Evolutionary conservation across 495 filamentous ascomycete species (phyloP).

Genomic region (Talaromyces borbonicus): DNA sequence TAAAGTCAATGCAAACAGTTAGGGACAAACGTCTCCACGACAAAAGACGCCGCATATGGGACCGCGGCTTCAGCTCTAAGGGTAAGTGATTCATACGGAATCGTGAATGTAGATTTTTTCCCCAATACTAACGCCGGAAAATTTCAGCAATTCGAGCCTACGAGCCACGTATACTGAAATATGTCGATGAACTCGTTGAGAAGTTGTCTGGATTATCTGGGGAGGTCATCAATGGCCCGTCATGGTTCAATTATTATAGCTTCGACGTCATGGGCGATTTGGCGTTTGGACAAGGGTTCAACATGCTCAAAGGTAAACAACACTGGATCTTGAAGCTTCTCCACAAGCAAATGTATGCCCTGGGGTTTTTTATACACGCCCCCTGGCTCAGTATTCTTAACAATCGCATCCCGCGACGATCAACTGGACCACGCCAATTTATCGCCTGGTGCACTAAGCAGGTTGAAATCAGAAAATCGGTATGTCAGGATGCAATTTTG

Average conservation of each 20-base stretch:
- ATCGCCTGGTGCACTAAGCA: conserved; percentile 20
- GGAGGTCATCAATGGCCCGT: conserved; percentile 28
- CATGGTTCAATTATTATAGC: conserved; percentile 9
- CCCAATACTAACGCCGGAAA: background rate
- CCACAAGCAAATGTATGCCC: background rate
- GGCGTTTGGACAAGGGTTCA: conserved; percentile 37
- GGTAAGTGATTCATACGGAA: conserved; percentile 9
- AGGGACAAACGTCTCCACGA: conserved; percentile 28
- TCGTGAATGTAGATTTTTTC: background rate
- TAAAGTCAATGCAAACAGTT: conserved; percentile 24
- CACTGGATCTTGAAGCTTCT: conserved; percentile 18
- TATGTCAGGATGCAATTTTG: conserved; percentile 4
- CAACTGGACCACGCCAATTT: too few species aligned
- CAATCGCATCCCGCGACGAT: conserved; percentile 21
- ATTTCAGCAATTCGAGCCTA: conserved; percentile 24
- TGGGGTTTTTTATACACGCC: conserved; percentile 25
- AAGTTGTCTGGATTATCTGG: conserved; percentile 10
- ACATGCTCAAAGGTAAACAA: conserved; percentile 29
- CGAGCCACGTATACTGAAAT: conserved; percentile 18
- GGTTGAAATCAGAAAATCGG: conserved; percentile 17
- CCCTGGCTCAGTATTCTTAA: conserved; percentile 30
- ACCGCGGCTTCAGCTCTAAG: conserved; percentile 27
- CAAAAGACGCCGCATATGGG: conserved; percentile 29
- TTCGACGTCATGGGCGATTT: conserved; percentile 47
- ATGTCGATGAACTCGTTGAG: conserved; percentile 18